Conservation (phyloP, 176 grass and related monocot genomes). For the Oryza brachyantha region DNA sequence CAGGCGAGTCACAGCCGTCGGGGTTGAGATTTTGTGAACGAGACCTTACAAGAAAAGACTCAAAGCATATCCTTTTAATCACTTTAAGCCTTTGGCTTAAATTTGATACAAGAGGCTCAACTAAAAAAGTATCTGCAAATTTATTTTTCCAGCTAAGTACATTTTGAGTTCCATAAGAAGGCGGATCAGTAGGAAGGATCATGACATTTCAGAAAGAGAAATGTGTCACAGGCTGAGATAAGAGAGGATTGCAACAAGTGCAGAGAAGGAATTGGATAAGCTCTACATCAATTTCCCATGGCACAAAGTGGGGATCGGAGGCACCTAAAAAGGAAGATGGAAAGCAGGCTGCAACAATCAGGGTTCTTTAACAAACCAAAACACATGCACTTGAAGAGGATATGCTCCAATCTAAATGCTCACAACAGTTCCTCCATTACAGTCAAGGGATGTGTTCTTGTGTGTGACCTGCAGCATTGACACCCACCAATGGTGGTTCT, state of each 20-base stretch:
- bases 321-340: slow-evolving; percentile 36
- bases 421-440: slow-evolving; percentile 46
- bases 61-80: not conserved
- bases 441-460: slow-evolving; percentile 1
- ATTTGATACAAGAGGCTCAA: slow-evolving; percentile 23
- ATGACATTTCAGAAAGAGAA: slow-evolving; percentile 14
- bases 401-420: slow-evolving; percentile 40
- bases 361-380: slow-evolving; percentile 29
- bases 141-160: not conserved
- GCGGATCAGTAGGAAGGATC: slow-evolving; percentile 12
- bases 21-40: slow-evolving; percentile 36
- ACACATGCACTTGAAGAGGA: slow-evolving; percentile 30
- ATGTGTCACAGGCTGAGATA: slow-evolving; percentile 3
- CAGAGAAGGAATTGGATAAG: slow-evolving; percentile 44
- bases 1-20: slow-evolving; percentile 6
- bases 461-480: slow-evolving; percentile 20
- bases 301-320: slow-evolving; percentile 1
- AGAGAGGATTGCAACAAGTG: slow-evolving; percentile 6
- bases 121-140: not conserved
- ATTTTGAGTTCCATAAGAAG: slow-evolving; percentile 23
- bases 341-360: slow-evolving; percentile 25
- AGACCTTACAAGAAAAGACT: slow-evolving; percentile 29
- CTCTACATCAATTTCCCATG: slow-evolving; percentile 30
- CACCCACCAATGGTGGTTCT: slow-evolving; percentile 47
- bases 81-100: slow-evolving; percentile 4